These are phyloP conservation scores for Alternaria gansuensis DNA, from an alignment of 2,329 filamentous ascomycete genomes.

Conservation along the genomic window DNA sequence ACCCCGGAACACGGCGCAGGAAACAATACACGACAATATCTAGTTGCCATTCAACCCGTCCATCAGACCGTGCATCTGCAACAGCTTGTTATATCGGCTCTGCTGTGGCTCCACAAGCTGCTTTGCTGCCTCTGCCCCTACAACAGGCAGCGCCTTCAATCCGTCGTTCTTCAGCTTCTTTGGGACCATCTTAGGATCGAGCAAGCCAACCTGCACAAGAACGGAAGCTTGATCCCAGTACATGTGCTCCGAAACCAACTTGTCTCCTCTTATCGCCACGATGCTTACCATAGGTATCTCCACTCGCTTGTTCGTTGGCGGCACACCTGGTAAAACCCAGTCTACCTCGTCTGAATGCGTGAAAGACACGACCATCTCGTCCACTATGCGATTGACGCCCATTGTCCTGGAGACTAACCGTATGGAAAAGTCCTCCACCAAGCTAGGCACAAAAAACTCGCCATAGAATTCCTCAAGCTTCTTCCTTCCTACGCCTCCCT, in stretches of 20 bases:
- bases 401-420: conserved; percentile 65
- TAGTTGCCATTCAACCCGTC: conserved; percentile 34
- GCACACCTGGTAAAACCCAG: conserved; percentile 67
- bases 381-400: conserved; percentile 66
- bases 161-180: conserved; percentile 52
- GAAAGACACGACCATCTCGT: conserved; percentile 66
- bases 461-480: conserved; percentile 63
- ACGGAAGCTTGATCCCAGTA: conserved; percentile 70
- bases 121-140: conserved; percentile 53
- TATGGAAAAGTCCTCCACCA: conserved; percentile 64
- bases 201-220: conserved; percentile 63
- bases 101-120: conserved; percentile 55
- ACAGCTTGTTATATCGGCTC: conserved; percentile 54
- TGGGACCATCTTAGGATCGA: conserved; percentile 64
- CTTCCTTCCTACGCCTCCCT: conserved; percentile 55
- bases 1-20: conserved; percentile 21
- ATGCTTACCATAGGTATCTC: conserved; percentile 66
- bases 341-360: conserved; percentile 65
- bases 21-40: conserved; percentile 9
- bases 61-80: conserved; percentile 49
- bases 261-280: conserved; percentile 62
- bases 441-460: conserved; percentile 63
- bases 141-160: conserved; percentile 54
- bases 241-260: conserved; percentile 64
- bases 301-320: conserved; percentile 64